Evolutionary conservation across 306 rosid species (phyloP), one percentile per base, ranked within the genome.

Genomic region (Cucumis melo): DNA sequence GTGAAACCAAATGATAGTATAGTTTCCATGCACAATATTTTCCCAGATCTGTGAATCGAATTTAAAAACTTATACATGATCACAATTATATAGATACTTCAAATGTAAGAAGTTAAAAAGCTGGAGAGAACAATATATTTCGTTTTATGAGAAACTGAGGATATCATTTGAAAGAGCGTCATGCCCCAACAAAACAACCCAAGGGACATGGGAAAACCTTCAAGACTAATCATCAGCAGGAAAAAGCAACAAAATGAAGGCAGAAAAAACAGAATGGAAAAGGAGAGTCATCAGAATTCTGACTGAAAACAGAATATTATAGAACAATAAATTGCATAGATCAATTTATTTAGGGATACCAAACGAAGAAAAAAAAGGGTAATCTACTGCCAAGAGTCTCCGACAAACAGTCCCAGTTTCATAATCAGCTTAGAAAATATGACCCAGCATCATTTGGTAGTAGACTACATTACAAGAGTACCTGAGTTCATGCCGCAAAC

Each of bases 401-500:
- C 68, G 1, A 13, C 34, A 6, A n/a, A n/a, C 9, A 20, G 32
- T 13, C 21, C n/a, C 73, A 39, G 8, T 32, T 67, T 20, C 17
- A 21, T 53, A 67, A 12, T 42, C 34, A 21, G 54, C 53, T 67
- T 10, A 67, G 57, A 70, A 70, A 70, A 50, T 44, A 70, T 48
- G 11, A 46, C 32, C 75, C 21, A 7, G 24, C 59, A 48, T 48
- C 3, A 71, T 44, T 23, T 12, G 58, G 34, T 23, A 71, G 15
- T 66, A 21, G 24, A 46, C 53, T 46, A 20, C 36, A 44, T 42
- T 21, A 68, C 74, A 48, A 71, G 23, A 34, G 76, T 51, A 72
- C 76, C 76, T 72, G 76, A 72, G n/a, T 51, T 72, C 59, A 50
- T 29, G 76, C 76, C 2, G 27, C 46, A 16, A 27, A 27, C 76